Evolutionary conservation across 2,329 filamentous ascomycete species (phyloP).

Genomic region (Colletotrichum noveboracense): DNA sequence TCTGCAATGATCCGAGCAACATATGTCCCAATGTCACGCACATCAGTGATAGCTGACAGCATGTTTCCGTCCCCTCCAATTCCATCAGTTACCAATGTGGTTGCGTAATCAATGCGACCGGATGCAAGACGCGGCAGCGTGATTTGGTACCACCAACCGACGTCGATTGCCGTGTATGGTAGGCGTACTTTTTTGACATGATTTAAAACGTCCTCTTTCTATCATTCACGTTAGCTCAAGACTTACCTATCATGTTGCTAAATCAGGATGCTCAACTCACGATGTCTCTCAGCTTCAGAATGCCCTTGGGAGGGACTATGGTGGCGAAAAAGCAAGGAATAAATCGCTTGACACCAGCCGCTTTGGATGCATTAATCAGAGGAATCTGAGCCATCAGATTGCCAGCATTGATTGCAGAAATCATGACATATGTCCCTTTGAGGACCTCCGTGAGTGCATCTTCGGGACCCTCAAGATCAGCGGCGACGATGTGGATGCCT

Average conservation of each 20-base stretch:
- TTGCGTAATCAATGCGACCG: not conserved
- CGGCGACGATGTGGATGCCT: not conserved
- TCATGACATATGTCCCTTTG: not conserved
- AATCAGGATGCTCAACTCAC: not conserved
- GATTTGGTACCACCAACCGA: not conserved
- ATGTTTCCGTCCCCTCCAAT: not conserved
- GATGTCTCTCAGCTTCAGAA: not conserved
- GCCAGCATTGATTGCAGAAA: not conserved
- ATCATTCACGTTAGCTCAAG: not conserved
- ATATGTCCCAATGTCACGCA: constrained; percentile 51
- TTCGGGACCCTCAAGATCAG: not conserved
- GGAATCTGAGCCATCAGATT: constrained; percentile 45
- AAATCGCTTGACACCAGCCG: constrained; percentile 54
- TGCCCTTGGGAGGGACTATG: constrained; percentile 34
- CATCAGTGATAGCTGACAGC: not conserved
- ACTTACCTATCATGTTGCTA: not conserved
- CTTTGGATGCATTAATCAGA: constrained; percentile 51
- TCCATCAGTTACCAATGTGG: not conserved
- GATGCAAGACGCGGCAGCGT: not conserved
- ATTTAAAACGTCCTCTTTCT: not conserved
- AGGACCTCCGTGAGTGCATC: not conserved
- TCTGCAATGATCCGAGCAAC: constrained; percentile 56
- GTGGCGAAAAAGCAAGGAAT: constrained; percentile 55
- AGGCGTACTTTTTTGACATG: not conserved
- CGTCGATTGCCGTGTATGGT: not conserved